Evolutionary conservation across 352 stramenopile species (phyloP).

Genomic region (Elongisporangium undulatum): DNA sequence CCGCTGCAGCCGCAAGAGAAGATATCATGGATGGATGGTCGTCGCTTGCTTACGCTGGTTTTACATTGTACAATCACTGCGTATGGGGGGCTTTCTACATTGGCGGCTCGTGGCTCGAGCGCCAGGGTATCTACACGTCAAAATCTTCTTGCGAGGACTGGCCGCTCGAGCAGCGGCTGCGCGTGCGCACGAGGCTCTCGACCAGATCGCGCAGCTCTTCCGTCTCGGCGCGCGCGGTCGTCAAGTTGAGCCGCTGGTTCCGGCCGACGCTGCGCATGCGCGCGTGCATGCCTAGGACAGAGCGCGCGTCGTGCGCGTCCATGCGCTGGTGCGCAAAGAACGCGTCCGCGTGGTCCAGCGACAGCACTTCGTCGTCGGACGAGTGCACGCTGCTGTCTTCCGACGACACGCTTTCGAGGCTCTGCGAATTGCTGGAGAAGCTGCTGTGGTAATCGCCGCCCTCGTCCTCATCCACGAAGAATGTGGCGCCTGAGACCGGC

Average conservation of each 20-base stretch:
- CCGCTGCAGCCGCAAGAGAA: neutral
- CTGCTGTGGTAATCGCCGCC: neutral
- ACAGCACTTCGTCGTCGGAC: constrained; percentile 22
- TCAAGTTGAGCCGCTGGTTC: constrained; percentile 1
- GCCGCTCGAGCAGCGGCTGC: constrained; percentile 45
- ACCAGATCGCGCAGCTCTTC: constrained; percentile 56
- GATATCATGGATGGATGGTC: neutral
- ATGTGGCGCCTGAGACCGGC: constrained; percentile 21
- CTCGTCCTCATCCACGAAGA: constrained; percentile 49
- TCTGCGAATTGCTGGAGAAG: neutral
- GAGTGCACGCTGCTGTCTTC: constrained; percentile 4
- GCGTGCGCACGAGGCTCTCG: constrained; percentile 41
- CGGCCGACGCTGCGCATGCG: constrained; percentile 3
- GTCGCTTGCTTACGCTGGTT: neutral
- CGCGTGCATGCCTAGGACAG: constrained; percentile 7
- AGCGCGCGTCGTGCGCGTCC: neutral
- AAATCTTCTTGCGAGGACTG: constrained; percentile 18
- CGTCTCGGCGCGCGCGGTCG: constrained; percentile 35
- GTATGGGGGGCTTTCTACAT: neutral
- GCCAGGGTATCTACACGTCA: neutral
- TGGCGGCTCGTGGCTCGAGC: no score
- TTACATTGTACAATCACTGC: neutral
- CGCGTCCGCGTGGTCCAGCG: neutral
- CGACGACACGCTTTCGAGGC: neutral
- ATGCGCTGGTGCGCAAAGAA: neutral